Percentiles rank a stretch among this genome's conserved stretches.
These are phyloP conservation scores for Beta vulgaris DNA, from an alignment of 148 eudicot genomes.

Conservation along the genomic window DNA sequence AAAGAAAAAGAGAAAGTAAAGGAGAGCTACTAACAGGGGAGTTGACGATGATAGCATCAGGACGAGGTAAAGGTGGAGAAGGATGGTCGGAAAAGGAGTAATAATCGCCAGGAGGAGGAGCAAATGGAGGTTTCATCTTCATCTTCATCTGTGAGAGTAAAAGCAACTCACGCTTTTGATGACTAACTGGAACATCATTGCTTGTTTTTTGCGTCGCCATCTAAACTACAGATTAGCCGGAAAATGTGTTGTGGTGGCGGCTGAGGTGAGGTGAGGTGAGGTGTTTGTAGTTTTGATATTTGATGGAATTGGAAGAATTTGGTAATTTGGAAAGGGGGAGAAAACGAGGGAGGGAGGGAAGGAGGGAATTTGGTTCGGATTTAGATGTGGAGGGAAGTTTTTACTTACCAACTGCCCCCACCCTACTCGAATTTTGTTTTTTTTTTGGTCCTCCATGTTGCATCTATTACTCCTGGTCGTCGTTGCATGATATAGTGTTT, in stretches of 20 bases:
- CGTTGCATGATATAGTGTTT: too few species aligned
- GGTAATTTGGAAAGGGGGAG: conserved; percentile 1
- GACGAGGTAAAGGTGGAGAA: conserved; percentile 18
- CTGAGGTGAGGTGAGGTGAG: conserved; percentile 1
- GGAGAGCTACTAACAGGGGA: conserved; percentile 47
- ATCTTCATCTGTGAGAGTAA: conserved; percentile 56
- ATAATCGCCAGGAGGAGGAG: conserved; percentile 39
- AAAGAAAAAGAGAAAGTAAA: background rate
- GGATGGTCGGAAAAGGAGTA: conserved; percentile 51
- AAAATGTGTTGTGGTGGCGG: too few species aligned
- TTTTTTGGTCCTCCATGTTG: background rate
- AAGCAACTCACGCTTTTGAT: conserved; percentile 34
- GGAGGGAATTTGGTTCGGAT: conserved; percentile 97
- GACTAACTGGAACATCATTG: conserved; percentile 5
- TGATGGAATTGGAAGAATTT: background rate
- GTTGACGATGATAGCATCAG: conserved; percentile 56
- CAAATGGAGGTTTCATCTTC: conserved; percentile 64
- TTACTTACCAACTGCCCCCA: conserved; percentile 2
- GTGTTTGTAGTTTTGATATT: conserved; percentile 15
- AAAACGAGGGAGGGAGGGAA: conserved; percentile 12
- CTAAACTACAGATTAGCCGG: too few species aligned
- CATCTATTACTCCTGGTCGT: too few species aligned
- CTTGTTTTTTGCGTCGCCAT: conserved; percentile 38
- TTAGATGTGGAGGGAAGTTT: conserved; percentile 88
- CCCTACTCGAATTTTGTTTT: background rate